Evolutionary conservation across 73 alveolate genomes (phyloP).

Genomic region (Urostyla sp.): DNA sequence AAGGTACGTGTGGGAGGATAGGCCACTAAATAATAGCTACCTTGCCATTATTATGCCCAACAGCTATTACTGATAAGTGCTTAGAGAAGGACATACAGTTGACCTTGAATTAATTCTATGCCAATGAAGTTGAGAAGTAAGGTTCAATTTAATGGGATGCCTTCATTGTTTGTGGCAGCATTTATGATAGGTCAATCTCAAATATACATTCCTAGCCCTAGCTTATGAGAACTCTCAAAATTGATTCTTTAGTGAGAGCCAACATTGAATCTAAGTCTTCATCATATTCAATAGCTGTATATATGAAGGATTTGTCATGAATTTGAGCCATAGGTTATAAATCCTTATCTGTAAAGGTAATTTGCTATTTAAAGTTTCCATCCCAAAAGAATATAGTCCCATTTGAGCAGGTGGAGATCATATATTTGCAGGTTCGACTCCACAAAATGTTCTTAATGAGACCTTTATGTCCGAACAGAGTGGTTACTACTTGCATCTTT

Average conservation of each 20-base stretch:
- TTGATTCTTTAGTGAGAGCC: constrained; percentile 49
- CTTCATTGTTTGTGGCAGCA: not conserved
- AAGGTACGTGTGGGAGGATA: constrained; percentile 5
- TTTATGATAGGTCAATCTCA: constrained; percentile 34
- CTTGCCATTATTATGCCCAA: constrained; percentile 47
- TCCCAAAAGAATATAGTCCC: constrained; percentile 68
- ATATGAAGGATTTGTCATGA: constrained; percentile 53
- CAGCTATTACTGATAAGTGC: constrained; percentile 17
- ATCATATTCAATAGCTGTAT: constrained; percentile 48
- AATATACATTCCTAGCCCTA: constrained; percentile 17
- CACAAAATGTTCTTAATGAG: constrained; percentile 55
- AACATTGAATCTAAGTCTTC: constrained; percentile 51
- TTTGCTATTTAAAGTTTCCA: constrained; percentile 59
- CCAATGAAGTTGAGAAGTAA: too few relatives aligned
- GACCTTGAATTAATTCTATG: constrained; percentile 32
- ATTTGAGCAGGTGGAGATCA: constrained; percentile 61
- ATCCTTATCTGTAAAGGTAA: not conserved
- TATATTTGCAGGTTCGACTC: constrained; percentile 40
- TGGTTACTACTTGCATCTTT: constrained; percentile 45
- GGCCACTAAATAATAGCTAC: constrained; percentile 56
- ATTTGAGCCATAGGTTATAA: constrained; percentile 27
- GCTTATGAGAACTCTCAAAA: constrained; percentile 44
- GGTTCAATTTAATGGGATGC: too few relatives aligned
- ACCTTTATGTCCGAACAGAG: constrained; percentile 76
- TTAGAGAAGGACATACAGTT: constrained; percentile 56